Evolutionary conservation across 441 rosid species (phyloP), one percentile per base, ranked within the genome.

Genomic region (Pelargonium cotyledonis): DNA sequence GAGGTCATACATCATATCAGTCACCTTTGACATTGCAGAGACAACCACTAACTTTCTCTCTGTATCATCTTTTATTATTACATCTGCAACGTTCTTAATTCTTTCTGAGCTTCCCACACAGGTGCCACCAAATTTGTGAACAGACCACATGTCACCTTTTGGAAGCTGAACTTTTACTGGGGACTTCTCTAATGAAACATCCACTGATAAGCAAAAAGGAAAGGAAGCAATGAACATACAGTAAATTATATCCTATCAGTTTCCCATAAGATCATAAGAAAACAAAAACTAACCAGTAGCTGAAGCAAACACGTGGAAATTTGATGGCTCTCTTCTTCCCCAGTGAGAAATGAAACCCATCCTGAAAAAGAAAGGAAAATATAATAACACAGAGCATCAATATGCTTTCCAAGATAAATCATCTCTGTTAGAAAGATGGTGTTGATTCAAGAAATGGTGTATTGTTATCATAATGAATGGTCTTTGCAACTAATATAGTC

Each of bases 111-210:
- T 94, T 66, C 97, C 97, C 72, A 94, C 94, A 63, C 99, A 94
- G 46, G 99, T 94, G 18, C 99, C 99, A 38, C 99, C 97, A 71
- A 94, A 94, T 81, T 94, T 94, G 68, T 91, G 97, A 65, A 94
- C 91, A 14, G 91, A 84, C 99, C 99, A 94, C 62, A 65, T 72
- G 65, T 82, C 83, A 67, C 96, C 94, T 69, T 86, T 85, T 0
- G 85, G 90, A 72, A 91, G 79, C 15, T 74, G 78, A 73, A 77
- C 77, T 69, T 88, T 82, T 69, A 85, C 90, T 51, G 74, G 75
- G 16, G 85, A 79, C 68, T 77, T 76, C 75, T 81, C 91, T 23
- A 76, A 70, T 21, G 87, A 78, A 75, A 83, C 79, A 81, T 83
- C 94, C 87, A 79, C 63, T 68, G 44, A 61, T 66, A 57, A 14